Conservation (phyloP, 2,329 filamentous ascomycete species). For the Xylaria sp. region DNA sequence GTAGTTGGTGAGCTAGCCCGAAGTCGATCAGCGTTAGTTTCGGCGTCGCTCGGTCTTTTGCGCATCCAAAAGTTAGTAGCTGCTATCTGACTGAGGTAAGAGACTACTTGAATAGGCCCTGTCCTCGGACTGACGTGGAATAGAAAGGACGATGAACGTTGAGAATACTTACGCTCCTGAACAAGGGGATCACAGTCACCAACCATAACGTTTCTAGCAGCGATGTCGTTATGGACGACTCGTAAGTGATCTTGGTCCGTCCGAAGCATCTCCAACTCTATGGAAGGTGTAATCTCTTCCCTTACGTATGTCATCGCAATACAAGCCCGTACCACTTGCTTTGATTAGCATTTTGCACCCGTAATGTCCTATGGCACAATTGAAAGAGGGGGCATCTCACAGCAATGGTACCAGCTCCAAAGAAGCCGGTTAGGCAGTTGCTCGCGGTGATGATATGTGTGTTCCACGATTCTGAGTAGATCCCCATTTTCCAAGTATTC, state of each 20-base stretch:
- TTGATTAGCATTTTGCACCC: conserved; percentile 8
- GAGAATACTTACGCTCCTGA: conserved; percentile 16
- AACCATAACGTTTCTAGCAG: conserved; percentile 23
- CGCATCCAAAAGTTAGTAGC: neutral
- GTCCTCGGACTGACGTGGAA: neutral
- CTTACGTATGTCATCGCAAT: conserved; percentile 19
- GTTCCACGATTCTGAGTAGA: neutral
- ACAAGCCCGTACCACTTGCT: conserved; percentile 25
- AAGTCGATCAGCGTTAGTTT: conserved; percentile 32
- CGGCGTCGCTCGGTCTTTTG: conserved; percentile 20
- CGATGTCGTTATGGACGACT: conserved; percentile 27
- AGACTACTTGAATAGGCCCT: neutral
- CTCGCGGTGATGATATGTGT: neutral
- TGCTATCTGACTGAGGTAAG: neutral
- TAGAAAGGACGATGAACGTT: neutral
- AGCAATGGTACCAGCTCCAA: conserved; percentile 30
- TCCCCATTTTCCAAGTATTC: conserved; percentile 26
- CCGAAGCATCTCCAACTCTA: neutral
- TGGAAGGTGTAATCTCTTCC: neutral
- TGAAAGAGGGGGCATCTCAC: conserved; percentile 12
- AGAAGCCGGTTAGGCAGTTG: conserved; percentile 30
- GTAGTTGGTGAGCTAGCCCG: neutral
- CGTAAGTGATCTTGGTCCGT: accelerated
- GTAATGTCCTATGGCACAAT: neutral
- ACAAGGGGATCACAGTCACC: neutral